Evolutionary conservation across 2,329 filamentous ascomycete genomes (phyloP).

Genomic region (Alternaria viburni): DNA sequence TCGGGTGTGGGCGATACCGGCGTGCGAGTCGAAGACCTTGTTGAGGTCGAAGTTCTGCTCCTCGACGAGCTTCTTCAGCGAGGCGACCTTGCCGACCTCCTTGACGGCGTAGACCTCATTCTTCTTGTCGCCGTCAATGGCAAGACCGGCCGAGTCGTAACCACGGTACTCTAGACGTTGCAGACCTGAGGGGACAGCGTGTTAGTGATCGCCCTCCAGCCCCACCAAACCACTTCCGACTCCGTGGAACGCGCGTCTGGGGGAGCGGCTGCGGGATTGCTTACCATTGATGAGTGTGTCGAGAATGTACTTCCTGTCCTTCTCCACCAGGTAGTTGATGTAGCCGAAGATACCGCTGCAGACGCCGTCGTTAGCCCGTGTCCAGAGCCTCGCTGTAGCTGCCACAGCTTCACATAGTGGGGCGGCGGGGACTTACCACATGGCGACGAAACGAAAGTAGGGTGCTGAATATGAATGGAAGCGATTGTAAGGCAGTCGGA

Average conservation of each 20-base stretch:
- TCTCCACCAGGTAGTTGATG: slow-evolving; percentile 99
- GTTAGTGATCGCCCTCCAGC: slow-evolving; percentile 29
- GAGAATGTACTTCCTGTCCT: slow-evolving; percentile 95
- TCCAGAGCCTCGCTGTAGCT: neutral
- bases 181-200: slow-evolving; percentile 66
- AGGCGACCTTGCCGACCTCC: slow-evolving; percentile 98
- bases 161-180: slow-evolving; percentile 97
- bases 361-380: slow-evolving; percentile 22
- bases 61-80: slow-evolving; percentile 91
- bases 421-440: slow-evolving; percentile 46
- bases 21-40: slow-evolving; percentile 97
- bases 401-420: slow-evolving; percentile 15
- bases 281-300: slow-evolving; percentile 94
- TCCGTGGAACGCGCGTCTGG: slow-evolving; percentile 8
- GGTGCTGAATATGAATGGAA: slow-evolving; percentile 31
- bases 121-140: slow-evolving; percentile 97
- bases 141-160: slow-evolving; percentile 96
- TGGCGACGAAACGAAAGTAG: slow-evolving; percentile 40
- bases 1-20: slow-evolving; percentile 97
- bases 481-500: slow-evolving; percentile 34
- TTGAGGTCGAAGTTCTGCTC: slow-evolving; percentile 81
- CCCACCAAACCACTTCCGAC: slow-evolving; percentile 8
- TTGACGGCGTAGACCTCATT: slow-evolving; percentile 98
- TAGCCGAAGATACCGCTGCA: slow-evolving; percentile 93
- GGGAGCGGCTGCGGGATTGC: slow-evolving; percentile 40